Evolutionary conservation across 192 early-diverging fungal species (phyloP).

Genomic region (Backusella circina): DNA sequence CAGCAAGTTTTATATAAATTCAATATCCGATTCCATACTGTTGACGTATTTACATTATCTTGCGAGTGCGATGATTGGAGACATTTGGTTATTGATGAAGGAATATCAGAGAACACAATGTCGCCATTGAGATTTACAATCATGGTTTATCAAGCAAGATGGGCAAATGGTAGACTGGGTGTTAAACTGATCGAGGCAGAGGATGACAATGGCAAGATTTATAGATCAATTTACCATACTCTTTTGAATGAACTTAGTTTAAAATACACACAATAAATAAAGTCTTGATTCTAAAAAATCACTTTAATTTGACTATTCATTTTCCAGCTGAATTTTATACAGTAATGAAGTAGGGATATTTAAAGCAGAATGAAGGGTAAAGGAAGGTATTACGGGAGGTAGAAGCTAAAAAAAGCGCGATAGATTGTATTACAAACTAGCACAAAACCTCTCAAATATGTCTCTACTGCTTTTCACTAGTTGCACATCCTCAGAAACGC

Average conservation of each 20-base stretch:
- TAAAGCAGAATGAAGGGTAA: too few species aligned
- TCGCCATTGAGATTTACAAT: not conserved
- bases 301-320: too few species aligned
- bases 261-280: not conserved
- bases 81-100: not conserved
- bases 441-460: too few species aligned
- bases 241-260: slow-evolving; percentile 8
- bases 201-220: slow-evolving; percentile 2
- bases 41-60: not conserved
- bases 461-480: too few species aligned
- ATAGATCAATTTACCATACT: slow-evolving; percentile 9
- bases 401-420: too few species aligned
- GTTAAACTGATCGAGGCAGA: slow-evolving; percentile 18
- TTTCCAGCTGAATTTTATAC: too few species aligned
- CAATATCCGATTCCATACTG: not conserved
- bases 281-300: too few species aligned
- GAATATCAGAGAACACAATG: not conserved
- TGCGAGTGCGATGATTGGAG: slow-evolving; percentile 3
- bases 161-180: slow-evolving; percentile 19
- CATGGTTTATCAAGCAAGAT: slow-evolving; percentile 19
- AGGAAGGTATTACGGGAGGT: too few species aligned
- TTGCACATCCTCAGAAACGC: too few species aligned
- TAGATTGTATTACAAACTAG: too few species aligned
- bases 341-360: too few species aligned
- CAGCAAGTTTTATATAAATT: not conserved